phyloP scores from a whole-genome alignment of 345 rosid species.

The Corymbia maculata region DNA sequence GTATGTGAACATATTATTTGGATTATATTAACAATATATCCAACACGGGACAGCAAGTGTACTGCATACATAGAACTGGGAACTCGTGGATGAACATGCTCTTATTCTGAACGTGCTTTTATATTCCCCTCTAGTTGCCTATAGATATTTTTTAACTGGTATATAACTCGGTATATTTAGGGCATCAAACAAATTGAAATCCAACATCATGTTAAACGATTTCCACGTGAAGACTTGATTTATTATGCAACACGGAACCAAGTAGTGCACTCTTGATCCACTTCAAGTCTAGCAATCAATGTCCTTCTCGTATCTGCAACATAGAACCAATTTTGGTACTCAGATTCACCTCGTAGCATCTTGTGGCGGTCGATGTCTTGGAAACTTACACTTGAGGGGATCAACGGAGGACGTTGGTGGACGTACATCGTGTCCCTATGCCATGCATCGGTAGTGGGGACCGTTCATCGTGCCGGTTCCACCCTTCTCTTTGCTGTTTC shows the following conservation, averaged over 20 bases:
- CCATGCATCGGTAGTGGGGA: neutral
- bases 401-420: neutral
- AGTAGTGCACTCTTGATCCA: neutral
- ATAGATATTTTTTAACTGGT: neutral
- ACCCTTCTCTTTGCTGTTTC: neutral
- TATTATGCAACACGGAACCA: neutral
- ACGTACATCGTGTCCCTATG: neutral
- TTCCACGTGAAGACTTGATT: neutral
- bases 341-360: neutral
- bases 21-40: no score
- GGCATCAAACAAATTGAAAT: neutral
- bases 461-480: neutral
- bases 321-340: neutral
- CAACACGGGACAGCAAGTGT: neutral
- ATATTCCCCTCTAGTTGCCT: neutral
- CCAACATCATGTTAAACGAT: neutral
- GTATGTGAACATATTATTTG: no score
- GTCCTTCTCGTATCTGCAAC: neutral
- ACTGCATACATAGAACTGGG: neutral
- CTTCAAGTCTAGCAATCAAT: neutral
- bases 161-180: neutral
- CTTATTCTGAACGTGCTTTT: neutral
- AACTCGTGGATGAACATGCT: neutral
- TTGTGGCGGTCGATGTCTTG: neutral
- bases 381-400: neutral